Evolutionary conservation across 1,284 basidiomycete species (phyloP), one percentile per base, ranked within the genome.

Genomic region (Erythrobasidium hasegawianum): DNA sequence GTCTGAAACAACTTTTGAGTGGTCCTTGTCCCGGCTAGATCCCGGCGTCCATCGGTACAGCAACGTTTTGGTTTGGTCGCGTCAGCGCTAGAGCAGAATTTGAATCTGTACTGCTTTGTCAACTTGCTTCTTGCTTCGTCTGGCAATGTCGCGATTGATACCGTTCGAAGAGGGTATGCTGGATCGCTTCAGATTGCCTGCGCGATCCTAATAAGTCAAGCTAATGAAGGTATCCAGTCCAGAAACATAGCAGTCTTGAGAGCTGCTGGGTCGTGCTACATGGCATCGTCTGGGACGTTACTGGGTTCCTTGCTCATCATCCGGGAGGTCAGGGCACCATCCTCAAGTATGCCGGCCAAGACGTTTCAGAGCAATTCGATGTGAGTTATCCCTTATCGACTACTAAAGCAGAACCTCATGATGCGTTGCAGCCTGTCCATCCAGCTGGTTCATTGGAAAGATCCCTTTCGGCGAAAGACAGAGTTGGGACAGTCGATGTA

Each of bases 241-340:
- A 58, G 39, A 24, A 65, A 55, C 75, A 76, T 70, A 75, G 74
- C 64, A 62, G 26, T 40, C 64, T 64, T 16, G 72, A 75, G 10
- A 71, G 70, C n/a, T 76, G 75, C 68, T 74, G 73, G 72, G 72
- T 76, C 60, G 73, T 76, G 24, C 49, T 76, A 8, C 72, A 76
- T 70, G 75, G 74, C 38, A 67, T 75, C n/a, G 74, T 72, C 1
- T 76, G 74, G 70, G 74, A 76, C 54, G 67, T 73, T 13, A 71
- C 72, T 52, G 69, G 71, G 29, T 73, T 73, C 59, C 67, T 73
- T 13, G 62, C 70, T 13, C 68, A 73, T 16, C 71, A 72, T 56
- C 69, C 72, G 0, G 72, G 72, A 1, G 72, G 72, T 4, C 47
- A 33, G 24, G 64, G 59, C 45, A 68, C 71, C 47, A 50, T 73